Conservation (phyloP, 2,329 filamentous ascomycete species). For the Talaromyces sp. region DNA sequence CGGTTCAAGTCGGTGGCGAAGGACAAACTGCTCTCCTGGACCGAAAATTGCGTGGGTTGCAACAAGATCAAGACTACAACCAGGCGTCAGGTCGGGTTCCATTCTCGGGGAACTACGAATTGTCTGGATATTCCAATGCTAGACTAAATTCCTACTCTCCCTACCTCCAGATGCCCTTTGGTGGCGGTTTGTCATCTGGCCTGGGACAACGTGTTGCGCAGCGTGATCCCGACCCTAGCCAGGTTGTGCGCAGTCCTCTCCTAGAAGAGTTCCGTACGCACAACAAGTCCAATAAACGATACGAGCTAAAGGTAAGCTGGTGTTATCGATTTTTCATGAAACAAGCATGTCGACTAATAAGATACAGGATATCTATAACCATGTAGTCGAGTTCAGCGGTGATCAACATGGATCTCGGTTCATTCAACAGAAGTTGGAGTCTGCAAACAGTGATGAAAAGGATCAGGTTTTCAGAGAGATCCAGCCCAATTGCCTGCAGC, state of each 20-base stretch:
- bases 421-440: conserved; percentile 88
- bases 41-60: conserved; percentile 45
- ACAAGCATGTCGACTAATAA: not conserved
- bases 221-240: conserved; percentile 56
- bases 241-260: conserved; percentile 64
- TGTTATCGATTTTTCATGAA: not conserved
- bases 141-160: conserved; percentile 32
- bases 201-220: conserved; percentile 40
- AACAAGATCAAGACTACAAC: conserved; percentile 37
- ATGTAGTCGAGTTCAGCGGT: conserved; percentile 90
- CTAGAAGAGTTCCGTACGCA: conserved; percentile 75
- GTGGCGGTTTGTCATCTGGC: conserved; percentile 25
- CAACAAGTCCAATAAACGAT: conserved; percentile 68
- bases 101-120: conserved; percentile 30
- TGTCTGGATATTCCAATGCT: conserved; percentile 26
- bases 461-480: conserved; percentile 87
- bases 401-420: conserved; percentile 95
- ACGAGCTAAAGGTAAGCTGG: conserved; percentile 65
- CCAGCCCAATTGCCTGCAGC: conserved; percentile 71
- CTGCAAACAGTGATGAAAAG: conserved; percentile 93
- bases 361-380: conserved; percentile 69
- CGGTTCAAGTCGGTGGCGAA: conserved; percentile 31
- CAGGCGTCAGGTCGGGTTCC: conserved; percentile 23
- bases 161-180: conserved; percentile 32
- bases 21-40: conserved; percentile 45